phyloP scores from a whole-genome alignment of 768 basidiomycete genomes.

The Leccinum variicolor region DNA sequence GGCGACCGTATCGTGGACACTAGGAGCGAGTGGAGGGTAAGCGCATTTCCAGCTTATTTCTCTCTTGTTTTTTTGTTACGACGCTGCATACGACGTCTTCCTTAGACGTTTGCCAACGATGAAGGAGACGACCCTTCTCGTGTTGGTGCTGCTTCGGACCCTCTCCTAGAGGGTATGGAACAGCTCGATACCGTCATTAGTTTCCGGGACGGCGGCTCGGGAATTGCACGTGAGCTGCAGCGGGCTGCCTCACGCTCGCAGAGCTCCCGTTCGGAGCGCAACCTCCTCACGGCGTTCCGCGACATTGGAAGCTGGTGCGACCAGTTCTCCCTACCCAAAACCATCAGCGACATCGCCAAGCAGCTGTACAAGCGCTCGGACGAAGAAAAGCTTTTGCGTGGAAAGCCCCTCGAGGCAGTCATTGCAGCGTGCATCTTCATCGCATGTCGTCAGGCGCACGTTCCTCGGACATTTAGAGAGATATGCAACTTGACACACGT shows the following conservation, averaged over 20 bases:
- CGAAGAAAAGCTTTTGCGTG: constrained; percentile 89
- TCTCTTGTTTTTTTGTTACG: constrained; percentile 6
- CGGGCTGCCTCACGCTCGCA: constrained; percentile 69
- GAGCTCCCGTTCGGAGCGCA: constrained; percentile 76
- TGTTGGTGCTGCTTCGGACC: constrained; percentile 95
- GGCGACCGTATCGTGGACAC: constrained; percentile 98
- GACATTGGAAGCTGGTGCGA: constrained; percentile 95
- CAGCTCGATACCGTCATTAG: constrained; percentile 94
- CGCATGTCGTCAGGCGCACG: constrained; percentile 91
- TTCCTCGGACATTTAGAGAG: constrained; percentile 94
- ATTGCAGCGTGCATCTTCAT: constrained; percentile 99
- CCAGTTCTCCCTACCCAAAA: constrained; percentile 89
- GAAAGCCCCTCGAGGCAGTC: constrained; percentile 89
- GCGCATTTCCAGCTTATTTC: constrained; percentile 30
- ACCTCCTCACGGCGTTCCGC: constrained; percentile 83
- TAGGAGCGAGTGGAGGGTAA: constrained; percentile 94
- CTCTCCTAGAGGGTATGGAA: constrained; percentile 90
- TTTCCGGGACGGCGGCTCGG: constrained; percentile 92
- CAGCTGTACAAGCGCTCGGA: constrained; percentile 97
- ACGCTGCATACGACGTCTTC: constrained; percentile 22
- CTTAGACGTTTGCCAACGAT: constrained; percentile 98
- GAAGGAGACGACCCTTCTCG: constrained; percentile 99
- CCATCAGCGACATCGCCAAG: constrained; percentile 93
- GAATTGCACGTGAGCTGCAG: constrained; percentile 87
- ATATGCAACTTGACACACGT: constrained; percentile 92